Base-by-base conservation (phyloP, 78 protist species). In the Cavenderia fasciculata region DNA sequence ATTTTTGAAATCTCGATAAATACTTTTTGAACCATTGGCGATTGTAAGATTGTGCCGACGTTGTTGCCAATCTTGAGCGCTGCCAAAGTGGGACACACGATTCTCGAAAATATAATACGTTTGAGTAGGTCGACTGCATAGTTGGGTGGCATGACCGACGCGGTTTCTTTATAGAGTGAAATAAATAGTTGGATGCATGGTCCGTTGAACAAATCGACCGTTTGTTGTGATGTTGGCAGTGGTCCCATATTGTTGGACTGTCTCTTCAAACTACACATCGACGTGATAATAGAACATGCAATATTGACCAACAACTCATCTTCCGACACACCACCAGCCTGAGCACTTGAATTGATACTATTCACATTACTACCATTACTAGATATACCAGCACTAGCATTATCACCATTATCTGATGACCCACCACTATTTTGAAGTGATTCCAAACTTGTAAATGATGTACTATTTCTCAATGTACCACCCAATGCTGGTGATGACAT, bases 221-320 rank as follows among this genome's bases (percentile, higher is more conserved):
- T 52, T 11, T 31, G 49, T n/a, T 66, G 46, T 56, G 90, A 66
- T n/a, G n/a, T n/a, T n/a, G n/a, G n/a, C n/a, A n/a, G n/a, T n/a
- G n/a, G n/a, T n/a, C n/a, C n/a, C n/a, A n/a, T n/a, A n/a, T n/a
- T n/a, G n/a, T n/a, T n/a, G n/a, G n/a, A n/a, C n/a, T n/a, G n/a
- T n/a, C n/a, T n/a, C n/a, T n/a, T n/a, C 16, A 82, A n/a, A 57
- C 73, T 51, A 46, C 72, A 82, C 27, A 82, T 51, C 25, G 56
- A 49, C 31, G 34, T 82, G 29, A 82, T 57, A 23, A 82, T 82
- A 12, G 77, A 68, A 21, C 25, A 56, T 25, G 90, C 49, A 68
- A 31, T 68, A 33, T 82, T 40, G 10, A 61, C 6, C 16, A 68
- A 19, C 23, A 41, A 59, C 25, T 78, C 66, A 8, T 56, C 29